Conservation (phyloP, 75 land plant genomes). For the Pseudotsuga menziesii region DNA sequence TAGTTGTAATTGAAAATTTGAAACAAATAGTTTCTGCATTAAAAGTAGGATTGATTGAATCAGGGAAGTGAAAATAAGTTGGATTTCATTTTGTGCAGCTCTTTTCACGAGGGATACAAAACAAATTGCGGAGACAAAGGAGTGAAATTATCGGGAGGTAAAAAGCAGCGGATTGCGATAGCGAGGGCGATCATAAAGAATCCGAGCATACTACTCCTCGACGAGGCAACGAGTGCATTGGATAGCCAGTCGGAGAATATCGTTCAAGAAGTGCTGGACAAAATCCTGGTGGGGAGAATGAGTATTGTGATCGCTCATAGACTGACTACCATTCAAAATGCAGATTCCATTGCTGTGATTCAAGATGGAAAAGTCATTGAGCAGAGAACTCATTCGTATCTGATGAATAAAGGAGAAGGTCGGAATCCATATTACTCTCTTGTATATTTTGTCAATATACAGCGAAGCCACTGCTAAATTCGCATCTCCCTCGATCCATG, state of each 20-base stretch:
- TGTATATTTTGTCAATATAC: too few relatives aligned
- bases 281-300: constrained; percentile 66
- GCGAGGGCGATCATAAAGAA: constrained; percentile 73
- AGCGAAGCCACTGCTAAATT: too few relatives aligned
- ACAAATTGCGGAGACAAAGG: constrained; percentile 65
- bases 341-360: constrained; percentile 54
- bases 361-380: constrained; percentile 61
- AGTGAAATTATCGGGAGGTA: constrained; percentile 52
- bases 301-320: constrained; percentile 75
- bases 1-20: too few relatives aligned
- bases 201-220: constrained; percentile 59
- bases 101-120: constrained; percentile 49
- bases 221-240: constrained; percentile 83
- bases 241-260: constrained; percentile 68
- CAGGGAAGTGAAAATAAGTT: constrained; percentile 33
- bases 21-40: too few relatives aligned
- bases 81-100: constrained; percentile 20
- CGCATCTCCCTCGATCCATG: too few relatives aligned
- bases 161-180: constrained; percentile 65
- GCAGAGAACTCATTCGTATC: constrained; percentile 49
- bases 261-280: constrained; percentile 74
- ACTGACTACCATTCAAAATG: constrained; percentile 57
- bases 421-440: constrained; percentile 36
- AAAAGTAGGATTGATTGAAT: too few relatives aligned
- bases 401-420: constrained; percentile 42